A percentile compares a stretch with the other conserved stretches of the same genome.
Conservation (phyloP, 1,139 yeast species). For the Yamadazyma blattariae region DNA sequence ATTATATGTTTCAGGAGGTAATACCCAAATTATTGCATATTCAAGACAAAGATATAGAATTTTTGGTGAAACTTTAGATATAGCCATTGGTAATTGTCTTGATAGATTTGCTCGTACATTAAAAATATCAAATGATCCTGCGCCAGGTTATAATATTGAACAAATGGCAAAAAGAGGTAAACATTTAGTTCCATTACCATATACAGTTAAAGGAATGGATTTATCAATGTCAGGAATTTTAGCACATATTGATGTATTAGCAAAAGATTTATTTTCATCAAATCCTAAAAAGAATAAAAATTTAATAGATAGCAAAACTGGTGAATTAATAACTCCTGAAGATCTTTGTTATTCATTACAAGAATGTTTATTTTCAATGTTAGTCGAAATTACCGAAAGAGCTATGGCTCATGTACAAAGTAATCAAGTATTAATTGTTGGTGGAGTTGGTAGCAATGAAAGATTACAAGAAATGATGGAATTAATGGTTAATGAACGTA, state of each 20-base stretch:
- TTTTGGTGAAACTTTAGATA: constrained; percentile 95
- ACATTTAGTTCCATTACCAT: constrained; percentile 76
- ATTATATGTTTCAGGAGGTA: constrained; percentile 95
- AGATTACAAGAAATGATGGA: constrained; percentile 96
- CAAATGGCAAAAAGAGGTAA: constrained; percentile 80
- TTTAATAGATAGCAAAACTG: constrained; percentile 48
- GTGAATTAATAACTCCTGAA: constrained; percentile 65
- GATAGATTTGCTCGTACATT: constrained; percentile 94
- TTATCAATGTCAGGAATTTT: constrained; percentile 93
- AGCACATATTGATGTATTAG: constrained; percentile 78
- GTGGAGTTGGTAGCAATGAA: constrained; percentile 96
- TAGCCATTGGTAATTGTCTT: constrained; percentile 94
- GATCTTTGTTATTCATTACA: constrained; percentile 92
- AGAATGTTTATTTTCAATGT: constrained; percentile 90
- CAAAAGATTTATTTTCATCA: constrained; percentile 61
- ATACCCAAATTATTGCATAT: constrained; percentile 96
- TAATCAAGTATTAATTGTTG: constrained; percentile 87
- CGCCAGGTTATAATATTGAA: constrained; percentile 97
- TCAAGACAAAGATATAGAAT: constrained; percentile 89
- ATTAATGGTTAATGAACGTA: constrained; percentile 81
- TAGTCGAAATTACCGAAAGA: constrained; percentile 95
- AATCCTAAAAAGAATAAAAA: constrained; percentile 48
- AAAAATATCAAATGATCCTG: constrained; percentile 86
- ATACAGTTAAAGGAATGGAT: constrained; percentile 98
- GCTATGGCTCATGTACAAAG: constrained; percentile 98